Evolutionary conservation across 345 rosid species (phyloP), one percentile per base, ranked within the genome.

Genomic region (Citrus medica): DNA sequence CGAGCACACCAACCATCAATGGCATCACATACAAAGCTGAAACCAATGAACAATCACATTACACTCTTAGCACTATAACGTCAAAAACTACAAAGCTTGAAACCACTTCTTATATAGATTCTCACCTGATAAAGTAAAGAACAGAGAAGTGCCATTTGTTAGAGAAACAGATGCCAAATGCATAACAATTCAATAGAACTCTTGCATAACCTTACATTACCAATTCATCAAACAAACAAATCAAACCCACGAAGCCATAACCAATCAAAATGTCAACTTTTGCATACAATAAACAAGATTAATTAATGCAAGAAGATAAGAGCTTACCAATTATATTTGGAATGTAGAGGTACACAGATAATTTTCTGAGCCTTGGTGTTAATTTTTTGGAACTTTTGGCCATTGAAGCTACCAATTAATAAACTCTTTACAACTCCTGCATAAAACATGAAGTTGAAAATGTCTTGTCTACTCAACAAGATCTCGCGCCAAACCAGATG

Each of bases 1-100:
- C 98, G 97, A 71, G 99, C 98, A 77, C 93, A 91, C 97, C 98
- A 94, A 61, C 97, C 98, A 82, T 96, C 99, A 48, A 93, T 79
- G 53, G 90, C 98, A 79, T 95, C 99, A 78, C 97, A 95, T 25
- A 92, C 93, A 80, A 95, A 94, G 87, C 98, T 95, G 92, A 81
- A 86, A 83, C 38, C 22, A 51, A 48, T 74, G 35, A 32, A 56
- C 13, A 48, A 72, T 30, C 68, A 65, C 22, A 74, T 77, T 65
- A 75, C 40, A 81, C 30, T 60, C 59, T 32, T 3, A 78, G 51
- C 24, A 58, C 35, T 16, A 79, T 30, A 78, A 63, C 33, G 69
- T 21, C 51, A 9, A 48, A 25, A 4, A 56, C 21, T 0, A 40
- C 56, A 37, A 75, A 75, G 27, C 67, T 4, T 33, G 83, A n/a